These are phyloP conservation scores for Exsudoporus frostii DNA, from an alignment of 768 basidiomycete genomes.

Conservation along the genomic window DNA sequence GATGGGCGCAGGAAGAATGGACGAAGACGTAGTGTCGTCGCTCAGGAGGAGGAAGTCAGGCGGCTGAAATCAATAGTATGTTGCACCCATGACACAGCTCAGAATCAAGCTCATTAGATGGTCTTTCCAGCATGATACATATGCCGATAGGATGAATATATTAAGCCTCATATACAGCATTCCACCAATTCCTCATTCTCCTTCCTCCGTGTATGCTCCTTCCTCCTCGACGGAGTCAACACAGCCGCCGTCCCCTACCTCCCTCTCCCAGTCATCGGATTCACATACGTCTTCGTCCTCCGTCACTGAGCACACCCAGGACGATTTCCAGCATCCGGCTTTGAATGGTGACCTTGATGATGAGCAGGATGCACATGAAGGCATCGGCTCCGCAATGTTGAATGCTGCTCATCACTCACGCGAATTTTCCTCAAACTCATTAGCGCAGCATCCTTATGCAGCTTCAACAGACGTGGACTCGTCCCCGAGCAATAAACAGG, in stretches of 20 bases:
- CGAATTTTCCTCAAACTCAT: slow-evolving; percentile 24
- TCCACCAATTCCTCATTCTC: slow-evolving; percentile 68
- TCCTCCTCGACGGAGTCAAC: slow-evolving; percentile 39
- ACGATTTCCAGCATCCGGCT: slow-evolving; percentile 28
- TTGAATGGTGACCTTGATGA: slow-evolving; percentile 26
- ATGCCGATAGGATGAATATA: slow-evolving; percentile 92
- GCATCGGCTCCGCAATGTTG: slow-evolving; percentile 46
- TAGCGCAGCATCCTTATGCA: slow-evolving; percentile 52
- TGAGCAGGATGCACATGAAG: slow-evolving; percentile 39
- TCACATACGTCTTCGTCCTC: slow-evolving; percentile 50
- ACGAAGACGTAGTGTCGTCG: slow-evolving; percentile 76
- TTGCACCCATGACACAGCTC: slow-evolving; percentile 19
- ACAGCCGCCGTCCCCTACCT: slow-evolving; percentile 36
- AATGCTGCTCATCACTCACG: slow-evolving; percentile 30
- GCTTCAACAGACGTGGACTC: slow-evolving; percentile 37
- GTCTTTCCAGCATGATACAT: slow-evolving; percentile 78
- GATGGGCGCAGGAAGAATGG: slow-evolving; percentile 59
- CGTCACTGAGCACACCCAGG: slow-evolving; percentile 37
- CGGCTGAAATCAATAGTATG: slow-evolving; percentile 85
- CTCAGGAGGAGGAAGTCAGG: slow-evolving; percentile 87
- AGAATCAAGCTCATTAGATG: slow-evolving; percentile 15
- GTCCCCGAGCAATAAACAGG: slow-evolving; percentile 22
- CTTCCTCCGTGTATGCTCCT: slow-evolving; percentile 46
- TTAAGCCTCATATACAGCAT: slow-evolving; percentile 87
- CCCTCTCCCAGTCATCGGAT: slow-evolving; percentile 40